These are phyloP conservation scores for Lactarius evosmus DNA, from an alignment of 768 basidiomycete genomes.

Conservation along the genomic window DNA sequence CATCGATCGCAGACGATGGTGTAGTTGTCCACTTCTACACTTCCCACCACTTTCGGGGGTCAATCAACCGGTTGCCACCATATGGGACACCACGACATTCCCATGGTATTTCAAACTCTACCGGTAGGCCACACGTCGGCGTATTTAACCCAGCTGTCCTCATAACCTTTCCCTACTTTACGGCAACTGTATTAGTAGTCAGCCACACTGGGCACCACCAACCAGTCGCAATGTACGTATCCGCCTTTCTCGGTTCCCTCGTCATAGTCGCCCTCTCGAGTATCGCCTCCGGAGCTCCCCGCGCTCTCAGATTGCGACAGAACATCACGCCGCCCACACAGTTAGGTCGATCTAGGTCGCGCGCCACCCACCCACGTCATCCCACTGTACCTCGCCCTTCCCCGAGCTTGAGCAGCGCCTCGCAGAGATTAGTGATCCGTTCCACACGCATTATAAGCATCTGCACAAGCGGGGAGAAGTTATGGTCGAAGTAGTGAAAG, in stretches of 20 bases:
- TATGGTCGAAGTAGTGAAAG: too few relatives aligned
- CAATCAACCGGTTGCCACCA: background rate
- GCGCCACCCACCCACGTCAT: constrained; percentile 48
- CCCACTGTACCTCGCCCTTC: constrained; percentile 42
- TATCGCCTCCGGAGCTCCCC: background rate
- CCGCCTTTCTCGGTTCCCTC: background rate
- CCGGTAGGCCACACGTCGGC: background rate
- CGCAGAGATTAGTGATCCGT: constrained; percentile 31
- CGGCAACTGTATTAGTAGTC: background rate
- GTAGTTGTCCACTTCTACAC: background rate
- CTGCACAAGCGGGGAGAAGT: too few relatives aligned
- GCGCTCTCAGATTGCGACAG: constrained; percentile 43
- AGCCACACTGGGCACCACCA: background rate
- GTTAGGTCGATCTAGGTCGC: constrained; percentile 45
- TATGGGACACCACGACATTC: background rate
- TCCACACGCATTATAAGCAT: constrained; percentile 24
- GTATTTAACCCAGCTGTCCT: background rate
- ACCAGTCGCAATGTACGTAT: background rate
- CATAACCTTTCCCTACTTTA: background rate
- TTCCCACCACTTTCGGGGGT: too few relatives aligned
- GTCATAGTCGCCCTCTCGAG: background rate
- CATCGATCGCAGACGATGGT: background rate
- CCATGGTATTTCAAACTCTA: background rate
- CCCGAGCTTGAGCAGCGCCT: constrained; percentile 29
- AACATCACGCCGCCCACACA: constrained; percentile 43